Percentiles rank a stretch among this genome's conserved stretches.
Evolutionary conservation across 192 early-diverging fungal genomes (phyloP).

Genomic region (Umbelopsis vinacea): DNA sequence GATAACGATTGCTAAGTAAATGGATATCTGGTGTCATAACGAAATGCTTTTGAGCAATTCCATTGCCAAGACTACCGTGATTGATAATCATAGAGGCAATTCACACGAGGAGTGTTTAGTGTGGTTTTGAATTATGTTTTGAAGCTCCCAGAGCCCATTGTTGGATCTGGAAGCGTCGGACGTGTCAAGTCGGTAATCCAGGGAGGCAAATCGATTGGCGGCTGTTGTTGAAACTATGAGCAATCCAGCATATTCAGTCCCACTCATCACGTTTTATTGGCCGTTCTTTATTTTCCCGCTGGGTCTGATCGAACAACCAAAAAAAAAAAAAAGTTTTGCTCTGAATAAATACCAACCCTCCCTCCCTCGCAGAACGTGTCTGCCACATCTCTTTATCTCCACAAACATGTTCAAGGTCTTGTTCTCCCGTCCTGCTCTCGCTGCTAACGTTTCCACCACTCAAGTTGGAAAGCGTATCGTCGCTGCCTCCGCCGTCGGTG

Average conservation of each 20-base stretch:
- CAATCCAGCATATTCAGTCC: slow-evolving; percentile 3
- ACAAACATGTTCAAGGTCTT: slow-evolving; percentile 4
- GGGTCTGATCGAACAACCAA: not conserved
- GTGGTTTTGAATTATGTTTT: not conserved
- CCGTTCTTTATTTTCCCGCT: slow-evolving; percentile 6
- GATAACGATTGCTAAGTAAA: slow-evolving; percentile 1
- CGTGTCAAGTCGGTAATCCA: slow-evolving; percentile 7
- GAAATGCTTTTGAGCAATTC: too few species aligned
- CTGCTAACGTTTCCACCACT: not conserved
- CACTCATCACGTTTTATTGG: not conserved
- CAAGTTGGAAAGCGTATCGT: slow-evolving; percentile 15
- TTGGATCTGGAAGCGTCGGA: slow-evolving; percentile 1
- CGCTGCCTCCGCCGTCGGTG: slow-evolving; percentile 3
- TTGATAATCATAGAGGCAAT: too few species aligned
- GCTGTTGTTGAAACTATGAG: not conserved
- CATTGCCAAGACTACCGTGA: too few species aligned
- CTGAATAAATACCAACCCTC: slow-evolving; percentile 1
- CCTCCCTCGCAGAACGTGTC: not conserved
- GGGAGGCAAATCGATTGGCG: not conserved
- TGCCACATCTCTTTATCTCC: not conserved
- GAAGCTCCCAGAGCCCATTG: not conserved
- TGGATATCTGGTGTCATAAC: too few species aligned
- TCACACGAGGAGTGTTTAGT: not conserved
- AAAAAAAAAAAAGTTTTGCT: not conserved
- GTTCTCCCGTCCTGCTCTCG: slow-evolving; percentile 14